Evolutionary conservation across 169 alveolate species (phyloP).

Genomic region (Plasmodium inui): DNA sequence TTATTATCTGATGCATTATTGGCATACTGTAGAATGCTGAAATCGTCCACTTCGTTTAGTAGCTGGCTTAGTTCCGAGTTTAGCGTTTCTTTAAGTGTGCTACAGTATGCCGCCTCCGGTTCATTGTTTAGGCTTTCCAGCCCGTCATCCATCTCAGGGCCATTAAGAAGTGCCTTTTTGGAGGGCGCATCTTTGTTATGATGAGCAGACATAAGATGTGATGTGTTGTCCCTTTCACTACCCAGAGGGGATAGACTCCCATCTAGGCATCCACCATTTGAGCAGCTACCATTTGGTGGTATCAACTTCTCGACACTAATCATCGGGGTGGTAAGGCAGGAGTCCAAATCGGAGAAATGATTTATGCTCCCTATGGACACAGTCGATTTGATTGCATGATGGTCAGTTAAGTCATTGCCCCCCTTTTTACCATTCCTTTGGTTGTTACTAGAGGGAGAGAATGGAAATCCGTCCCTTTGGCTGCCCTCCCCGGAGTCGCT

Average conservation of each 20-base stretch:
- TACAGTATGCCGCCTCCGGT: background rate
- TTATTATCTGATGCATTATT: background rate
- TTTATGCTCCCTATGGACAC: background rate
- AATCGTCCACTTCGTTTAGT: constrained; percentile 65
- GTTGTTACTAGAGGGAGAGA: background rate
- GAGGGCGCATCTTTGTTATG: background rate
- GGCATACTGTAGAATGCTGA: constrained; percentile 28
- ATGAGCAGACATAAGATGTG: background rate
- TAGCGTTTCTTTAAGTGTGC: constrained; percentile 38
- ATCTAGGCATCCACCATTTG: background rate
- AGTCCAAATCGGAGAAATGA: background rate
- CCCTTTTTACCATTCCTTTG: background rate
- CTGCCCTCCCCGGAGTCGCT: background rate
- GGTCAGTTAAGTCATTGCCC: background rate
- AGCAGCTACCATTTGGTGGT: background rate
- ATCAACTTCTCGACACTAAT: background rate
- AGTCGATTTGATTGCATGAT: background rate
- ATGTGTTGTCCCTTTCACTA: background rate
- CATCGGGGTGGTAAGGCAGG: background rate
- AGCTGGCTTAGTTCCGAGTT: constrained; percentile 29
- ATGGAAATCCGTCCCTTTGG: background rate
- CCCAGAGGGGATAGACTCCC: background rate
- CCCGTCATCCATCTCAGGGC: background rate
- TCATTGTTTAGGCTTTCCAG: background rate
- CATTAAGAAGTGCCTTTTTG: background rate